Evolutionary conservation across 2,329 filamentous ascomycete species (phyloP).

Genomic region (Monosporascus sp.): DNA sequence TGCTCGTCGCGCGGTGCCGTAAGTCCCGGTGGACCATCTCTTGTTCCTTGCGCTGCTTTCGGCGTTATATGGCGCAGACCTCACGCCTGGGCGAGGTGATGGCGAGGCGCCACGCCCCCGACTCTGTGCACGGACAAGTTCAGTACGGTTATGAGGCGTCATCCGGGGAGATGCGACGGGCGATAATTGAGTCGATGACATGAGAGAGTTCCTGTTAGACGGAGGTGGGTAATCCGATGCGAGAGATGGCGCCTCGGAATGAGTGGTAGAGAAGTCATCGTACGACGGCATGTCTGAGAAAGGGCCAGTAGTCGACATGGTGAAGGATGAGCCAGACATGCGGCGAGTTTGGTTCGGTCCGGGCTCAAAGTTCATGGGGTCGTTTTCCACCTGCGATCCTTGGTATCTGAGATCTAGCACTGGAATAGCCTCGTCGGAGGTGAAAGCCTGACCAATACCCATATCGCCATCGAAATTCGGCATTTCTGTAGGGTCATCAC

Average conservation of each 20-base stretch:
- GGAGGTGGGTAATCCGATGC: slow-evolving; percentile 61
- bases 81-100: slow-evolving; percentile 62
- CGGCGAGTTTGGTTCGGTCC: slow-evolving; percentile 50
- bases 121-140: slow-evolving; percentile 59
- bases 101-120: slow-evolving; percentile 63
- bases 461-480: slow-evolving; percentile 52
- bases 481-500: slow-evolving; percentile 52
- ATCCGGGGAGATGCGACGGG: slow-evolving; percentile 67
- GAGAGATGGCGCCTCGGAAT: slow-evolving; percentile 65
- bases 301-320: slow-evolving; percentile 61
- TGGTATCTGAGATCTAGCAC: slow-evolving; percentile 56
- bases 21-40: slow-evolving; percentile 74
- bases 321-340: slow-evolving; percentile 69
- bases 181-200: slow-evolving; percentile 66
- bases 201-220: slow-evolving; percentile 64
- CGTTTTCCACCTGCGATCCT: slow-evolving; percentile 43
- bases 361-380: slow-evolving; percentile 45
- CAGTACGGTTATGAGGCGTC: slow-evolving; percentile 55
- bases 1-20: slow-evolving; percentile 52
- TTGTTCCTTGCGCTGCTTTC: slow-evolving; percentile 61
- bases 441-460: slow-evolving; percentile 57
- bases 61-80: slow-evolving; percentile 66
- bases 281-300: slow-evolving; percentile 66
- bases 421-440: slow-evolving; percentile 57
- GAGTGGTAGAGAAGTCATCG: slow-evolving; percentile 62